phyloP scores from a whole-genome alignment of 148 eudicot species.

The Cornus suecica region DNA sequence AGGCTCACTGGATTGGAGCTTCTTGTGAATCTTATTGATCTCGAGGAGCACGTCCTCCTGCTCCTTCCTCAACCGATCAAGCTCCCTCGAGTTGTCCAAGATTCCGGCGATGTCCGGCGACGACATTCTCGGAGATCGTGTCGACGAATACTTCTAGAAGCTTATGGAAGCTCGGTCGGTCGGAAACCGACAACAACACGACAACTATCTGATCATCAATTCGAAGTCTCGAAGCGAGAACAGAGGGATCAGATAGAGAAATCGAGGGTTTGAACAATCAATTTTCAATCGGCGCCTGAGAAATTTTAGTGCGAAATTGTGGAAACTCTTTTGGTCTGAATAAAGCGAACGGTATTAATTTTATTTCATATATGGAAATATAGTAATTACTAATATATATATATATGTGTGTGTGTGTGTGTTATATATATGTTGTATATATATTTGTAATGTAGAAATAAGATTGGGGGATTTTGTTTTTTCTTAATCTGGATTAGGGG shows the following conservation, averaged over 20 bases:
- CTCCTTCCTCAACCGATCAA: slow-evolving; percentile 75
- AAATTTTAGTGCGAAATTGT: not conserved
- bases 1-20: slow-evolving; percentile 67
- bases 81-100: slow-evolving; percentile 61
- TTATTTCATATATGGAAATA: no score
- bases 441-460: no score
- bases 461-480: no score
- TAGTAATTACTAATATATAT: no score
- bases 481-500: no score
- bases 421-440: no score
- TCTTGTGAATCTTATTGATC: slow-evolving; percentile 85
- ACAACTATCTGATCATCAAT: not conserved
- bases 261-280: not conserved
- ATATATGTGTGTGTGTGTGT: no score
- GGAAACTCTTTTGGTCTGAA: not conserved
- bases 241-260: not conserved
- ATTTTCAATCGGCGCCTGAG: not conserved
- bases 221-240: not conserved
- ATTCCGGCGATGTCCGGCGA: slow-evolving; percentile 55
- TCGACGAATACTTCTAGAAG: not conserved
- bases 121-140: slow-evolving; percentile 41
- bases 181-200: not conserved
- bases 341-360: no score
- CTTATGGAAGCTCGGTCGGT: not conserved
- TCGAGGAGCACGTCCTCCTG: slow-evolving; percentile 66